Evolutionary conservation across 345 rosid species (phyloP), one percentile per base, ranked within the genome.

Genomic region (Heritiera littoralis): DNA sequence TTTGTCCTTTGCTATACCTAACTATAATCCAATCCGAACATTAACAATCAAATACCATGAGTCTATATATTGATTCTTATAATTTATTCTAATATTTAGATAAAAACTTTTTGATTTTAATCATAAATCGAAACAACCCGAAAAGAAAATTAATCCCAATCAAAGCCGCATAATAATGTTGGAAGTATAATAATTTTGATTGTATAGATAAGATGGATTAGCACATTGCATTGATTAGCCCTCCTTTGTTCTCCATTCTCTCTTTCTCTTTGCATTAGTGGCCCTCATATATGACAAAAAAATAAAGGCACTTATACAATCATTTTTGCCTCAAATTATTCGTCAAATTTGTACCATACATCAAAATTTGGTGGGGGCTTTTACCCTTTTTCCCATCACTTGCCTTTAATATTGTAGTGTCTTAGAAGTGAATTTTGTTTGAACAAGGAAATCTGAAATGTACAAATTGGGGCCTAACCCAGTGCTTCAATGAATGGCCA

Each of bases 111-210:
- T 23, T 23, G 28, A 23, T 23, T 23, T 23, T 23, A 7, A 30
- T 11, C 13, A 5, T 40, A 10, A 23, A 45, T 32, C 30, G 13
- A 28, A 51, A 14, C 43, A 71, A 38, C 17, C 61, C 5, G 3
- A 15, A 70, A 9, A n/a, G 41, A 71, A 30, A 51, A 28, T 1
- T 49, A 7, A 0, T 38, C 54, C 32, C 32, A 72, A 72, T 18
- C 64, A 38, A 72, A 54, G 9, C 38, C 52, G 38, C 18, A 72
- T 72, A 35, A 72, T 72, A 35, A 72, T 54, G 38, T 23, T 46
- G 73, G 56, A 28, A 20, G 17, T 69, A 46, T 23, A 69, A 69
- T 69, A 13, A 69, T 69, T 58, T 72, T 72, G 76, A 54, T 72
- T 35, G 63, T 35, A 23, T 23, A 23, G 76, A 72, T 72, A 23